Conservation (phyloP, 306 rosid species). For the Sophora flavescens region DNA sequence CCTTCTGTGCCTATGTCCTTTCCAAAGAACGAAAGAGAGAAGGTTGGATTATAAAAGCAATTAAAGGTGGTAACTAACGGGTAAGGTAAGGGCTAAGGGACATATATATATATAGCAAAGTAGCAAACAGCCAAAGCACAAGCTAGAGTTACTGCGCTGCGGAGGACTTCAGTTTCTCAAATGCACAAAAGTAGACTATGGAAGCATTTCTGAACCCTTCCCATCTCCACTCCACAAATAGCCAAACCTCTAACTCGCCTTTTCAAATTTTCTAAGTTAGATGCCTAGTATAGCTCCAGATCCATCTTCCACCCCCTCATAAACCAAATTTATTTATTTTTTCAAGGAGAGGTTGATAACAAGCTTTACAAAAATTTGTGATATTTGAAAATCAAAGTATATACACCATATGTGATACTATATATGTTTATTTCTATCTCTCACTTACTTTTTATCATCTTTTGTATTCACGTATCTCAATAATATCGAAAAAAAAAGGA, state of each 20-base stretch:
- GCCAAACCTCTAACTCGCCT: neutral
- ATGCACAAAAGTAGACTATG: neutral
- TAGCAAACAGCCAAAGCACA: slow-evolving; percentile 10
- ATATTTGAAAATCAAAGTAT: no score
- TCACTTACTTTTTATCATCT: no score
- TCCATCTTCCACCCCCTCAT: neutral
- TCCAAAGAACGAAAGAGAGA: neutral
- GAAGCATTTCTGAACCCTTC: neutral
- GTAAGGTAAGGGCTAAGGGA: neutral
- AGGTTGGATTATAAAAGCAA: neutral
- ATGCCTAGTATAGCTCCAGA: neutral
- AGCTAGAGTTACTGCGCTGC: neutral
- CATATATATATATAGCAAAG: neutral
- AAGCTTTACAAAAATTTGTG: no score
- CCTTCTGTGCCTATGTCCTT: neutral
- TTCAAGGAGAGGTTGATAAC: no score
- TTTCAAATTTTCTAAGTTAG: neutral
- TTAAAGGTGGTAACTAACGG: neutral
- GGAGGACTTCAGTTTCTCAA: neutral
- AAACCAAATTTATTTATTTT: no score
- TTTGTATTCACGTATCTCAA: no score
- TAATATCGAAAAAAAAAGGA: no score
- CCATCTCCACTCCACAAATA: neutral
- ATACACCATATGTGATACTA: no score
- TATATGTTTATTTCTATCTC: no score